Conservation (phyloP, 116 monocot species). For the Posidonia oceanica region DNA sequence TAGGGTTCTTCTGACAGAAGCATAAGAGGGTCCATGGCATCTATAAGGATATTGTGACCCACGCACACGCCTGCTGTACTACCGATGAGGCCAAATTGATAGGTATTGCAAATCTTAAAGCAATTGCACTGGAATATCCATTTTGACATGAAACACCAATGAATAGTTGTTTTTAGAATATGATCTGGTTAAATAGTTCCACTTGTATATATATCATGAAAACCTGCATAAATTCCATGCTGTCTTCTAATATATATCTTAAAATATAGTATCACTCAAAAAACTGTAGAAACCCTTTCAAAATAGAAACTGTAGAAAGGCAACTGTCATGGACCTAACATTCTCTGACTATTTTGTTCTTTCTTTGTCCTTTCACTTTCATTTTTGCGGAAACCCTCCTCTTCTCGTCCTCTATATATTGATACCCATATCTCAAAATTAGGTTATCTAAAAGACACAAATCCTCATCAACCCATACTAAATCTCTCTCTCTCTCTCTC, state of each 20-base stretch:
- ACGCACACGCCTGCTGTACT: neutral
- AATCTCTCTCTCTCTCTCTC: neutral
- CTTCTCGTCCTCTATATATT: conserved; percentile 9
- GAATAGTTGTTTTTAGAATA: neutral
- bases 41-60: neutral
- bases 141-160: neutral
- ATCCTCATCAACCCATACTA: neutral
- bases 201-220: too few relatives aligned
- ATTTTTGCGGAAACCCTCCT: neutral
- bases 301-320: neutral
- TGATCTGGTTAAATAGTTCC: too few relatives aligned
- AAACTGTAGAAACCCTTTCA: neutral
- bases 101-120: neutral
- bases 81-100: neutral
- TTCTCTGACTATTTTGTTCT: neutral
- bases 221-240: neutral
- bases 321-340: neutral
- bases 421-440: conserved; percentile 1
- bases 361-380: neutral
- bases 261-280: neutral
- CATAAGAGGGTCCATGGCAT: neutral
- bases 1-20: neutral
- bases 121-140: neutral
- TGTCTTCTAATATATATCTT: neutral
- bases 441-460: neutral